phyloP scores from a whole-genome alignment of 2,329 filamentous ascomycete species.

The Penicillium sp. region DNA sequence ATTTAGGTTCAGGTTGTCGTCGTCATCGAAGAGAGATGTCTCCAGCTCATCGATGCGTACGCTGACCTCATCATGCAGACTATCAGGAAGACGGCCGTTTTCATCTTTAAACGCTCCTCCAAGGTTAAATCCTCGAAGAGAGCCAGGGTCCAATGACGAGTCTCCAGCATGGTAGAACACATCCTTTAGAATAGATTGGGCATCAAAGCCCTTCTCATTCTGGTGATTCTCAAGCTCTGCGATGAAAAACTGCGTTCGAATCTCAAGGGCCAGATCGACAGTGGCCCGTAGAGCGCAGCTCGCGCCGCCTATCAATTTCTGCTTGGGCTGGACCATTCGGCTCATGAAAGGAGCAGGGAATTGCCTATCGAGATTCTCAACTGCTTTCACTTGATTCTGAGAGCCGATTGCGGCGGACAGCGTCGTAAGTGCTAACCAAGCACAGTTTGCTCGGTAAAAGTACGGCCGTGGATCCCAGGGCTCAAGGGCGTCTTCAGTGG shows the following conservation, averaged over 20 bases:
- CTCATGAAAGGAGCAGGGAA: constrained; percentile 41
- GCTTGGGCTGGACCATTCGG: constrained; percentile 22
- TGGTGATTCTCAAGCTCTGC: constrained; percentile 40
- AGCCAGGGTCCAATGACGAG: constrained; percentile 4
- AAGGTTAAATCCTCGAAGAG: constrained; percentile 32
- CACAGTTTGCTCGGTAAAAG: constrained; percentile 48
- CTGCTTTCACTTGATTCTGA: constrained; percentile 18
- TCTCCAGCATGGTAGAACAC: constrained; percentile 43
- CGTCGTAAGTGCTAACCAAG: constrained; percentile 43
- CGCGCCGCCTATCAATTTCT: constrained; percentile 30
- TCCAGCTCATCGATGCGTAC: constrained; percentile 43
- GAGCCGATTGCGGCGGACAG: constrained; percentile 32
- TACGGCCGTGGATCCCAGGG: constrained; percentile 40
- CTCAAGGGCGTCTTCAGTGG: constrained; percentile 18
- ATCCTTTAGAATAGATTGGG: constrained; percentile 40
- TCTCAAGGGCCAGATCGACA: constrained; percentile 53
- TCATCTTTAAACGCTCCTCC: constrained; percentile 37
- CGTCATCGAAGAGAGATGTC: constrained; percentile 40
- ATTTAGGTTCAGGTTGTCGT: constrained; percentile 45
- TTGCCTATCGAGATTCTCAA: constrained; percentile 34
- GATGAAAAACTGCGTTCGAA: constrained; percentile 59
- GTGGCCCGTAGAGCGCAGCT: constrained; percentile 46
- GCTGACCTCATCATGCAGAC: constrained; percentile 36
- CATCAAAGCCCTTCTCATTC: constrained; percentile 38
- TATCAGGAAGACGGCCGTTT: constrained; percentile 40